These are phyloP conservation scores for Onygenales sp. DNA, from an alignment of 2,329 filamentous ascomycete species.

Conservation along the genomic window DNA sequence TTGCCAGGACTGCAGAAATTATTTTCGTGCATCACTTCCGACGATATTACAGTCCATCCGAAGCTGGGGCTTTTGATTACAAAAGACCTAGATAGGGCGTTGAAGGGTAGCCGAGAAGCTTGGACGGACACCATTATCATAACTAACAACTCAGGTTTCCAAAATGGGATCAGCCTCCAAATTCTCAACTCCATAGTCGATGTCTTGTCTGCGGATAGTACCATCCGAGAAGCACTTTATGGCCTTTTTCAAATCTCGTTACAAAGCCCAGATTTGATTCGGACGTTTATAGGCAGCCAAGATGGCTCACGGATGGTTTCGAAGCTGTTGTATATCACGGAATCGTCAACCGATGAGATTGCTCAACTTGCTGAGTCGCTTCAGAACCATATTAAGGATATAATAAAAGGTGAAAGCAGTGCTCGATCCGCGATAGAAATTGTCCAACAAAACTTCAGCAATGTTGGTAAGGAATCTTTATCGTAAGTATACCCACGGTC, in stretches of 20 bases:
- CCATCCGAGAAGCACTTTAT: slow-evolving; percentile 27
- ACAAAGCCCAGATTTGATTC: slow-evolving; percentile 31
- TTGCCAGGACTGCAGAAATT: slow-evolving; percentile 28
- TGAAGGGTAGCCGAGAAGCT: slow-evolving; percentile 23
- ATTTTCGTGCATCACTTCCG: slow-evolving; percentile 27
- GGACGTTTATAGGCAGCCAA: slow-evolving; percentile 33
- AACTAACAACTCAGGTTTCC: slow-evolving; percentile 28
- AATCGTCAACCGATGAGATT: slow-evolving; percentile 44
- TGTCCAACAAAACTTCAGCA: slow-evolving; percentile 41
- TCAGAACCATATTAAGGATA: slow-evolving; percentile 23
- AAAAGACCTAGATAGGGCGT: slow-evolving; percentile 25
- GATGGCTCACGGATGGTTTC: slow-evolving; percentile 43
- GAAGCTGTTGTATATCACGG: slow-evolving; percentile 43
- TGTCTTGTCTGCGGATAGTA: slow-evolving; percentile 30
- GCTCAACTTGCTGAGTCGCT: slow-evolving; percentile 32
- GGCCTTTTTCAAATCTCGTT: slow-evolving; percentile 37
- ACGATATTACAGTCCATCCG: slow-evolving; percentile 25
- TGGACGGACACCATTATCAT: slow-evolving; percentile 32
- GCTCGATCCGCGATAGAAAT: slow-evolving; percentile 42
- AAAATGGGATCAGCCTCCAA: slow-evolving; percentile 22
- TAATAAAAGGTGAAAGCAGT: slow-evolving; percentile 29
- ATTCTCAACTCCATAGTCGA: slow-evolving; percentile 32
- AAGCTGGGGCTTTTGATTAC: slow-evolving; percentile 27
- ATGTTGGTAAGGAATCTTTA: slow-evolving; percentile 34
- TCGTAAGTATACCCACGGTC: slow-evolving; percentile 28